Conservation (phyloP, 2,329 filamentous ascomycete species). For the Aspergillus sp. region DNA sequence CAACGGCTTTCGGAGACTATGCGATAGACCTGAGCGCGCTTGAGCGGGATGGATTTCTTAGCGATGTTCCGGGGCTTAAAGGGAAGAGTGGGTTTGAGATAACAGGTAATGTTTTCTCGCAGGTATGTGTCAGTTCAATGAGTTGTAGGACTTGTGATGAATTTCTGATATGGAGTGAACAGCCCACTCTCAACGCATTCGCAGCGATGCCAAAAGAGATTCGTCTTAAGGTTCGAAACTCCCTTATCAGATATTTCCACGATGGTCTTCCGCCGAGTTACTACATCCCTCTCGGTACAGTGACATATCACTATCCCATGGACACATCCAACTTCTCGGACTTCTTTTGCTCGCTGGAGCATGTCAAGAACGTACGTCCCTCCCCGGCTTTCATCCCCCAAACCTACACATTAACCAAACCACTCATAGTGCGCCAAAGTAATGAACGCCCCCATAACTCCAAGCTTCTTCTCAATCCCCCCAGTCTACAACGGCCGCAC, state of each 20-base stretch:
- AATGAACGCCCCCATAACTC: neutral
- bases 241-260: neutral
- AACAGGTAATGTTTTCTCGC: neutral
- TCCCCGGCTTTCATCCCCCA: too few relatives aligned
- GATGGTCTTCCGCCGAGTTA: neutral
- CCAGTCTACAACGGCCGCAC: conserved; percentile 12
- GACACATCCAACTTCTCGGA: conserved; percentile 11
- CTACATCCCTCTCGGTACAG: conserved; percentile 2
- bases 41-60: conserved; percentile 8
- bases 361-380: conserved; percentile 8
- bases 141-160: neutral
- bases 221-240: neutral
- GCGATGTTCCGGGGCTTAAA: conserved; percentile 4
- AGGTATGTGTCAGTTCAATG: neutral
- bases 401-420: neutral
- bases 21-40: conserved; percentile 9
- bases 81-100: neutral
- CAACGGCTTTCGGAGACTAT: conserved; percentile 5
- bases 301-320: conserved; percentile 11
- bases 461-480: conserved; percentile 10
- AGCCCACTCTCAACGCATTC: neutral
- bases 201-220: neutral
- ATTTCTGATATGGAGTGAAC: neutral
- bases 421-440: conserved; percentile 7
- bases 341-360: conserved; percentile 13